Percentiles rank a stretch among this genome's conserved stretches.
phyloP scores from a whole-genome alignment of 768 basidiomycete genomes.

The Lactifluus rugatus region DNA sequence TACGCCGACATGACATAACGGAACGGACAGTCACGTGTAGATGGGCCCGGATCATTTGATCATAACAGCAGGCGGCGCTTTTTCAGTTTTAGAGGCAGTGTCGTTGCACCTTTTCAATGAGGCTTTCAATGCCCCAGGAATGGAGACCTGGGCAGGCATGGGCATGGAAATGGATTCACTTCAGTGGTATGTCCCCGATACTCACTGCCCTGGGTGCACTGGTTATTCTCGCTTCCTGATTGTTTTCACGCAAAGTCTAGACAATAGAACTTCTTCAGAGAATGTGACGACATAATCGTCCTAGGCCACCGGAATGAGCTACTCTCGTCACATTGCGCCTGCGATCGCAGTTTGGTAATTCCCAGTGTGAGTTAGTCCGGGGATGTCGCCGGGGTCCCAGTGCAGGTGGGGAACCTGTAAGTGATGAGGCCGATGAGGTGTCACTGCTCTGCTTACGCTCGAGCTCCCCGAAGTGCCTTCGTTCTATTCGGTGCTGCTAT shows the following conservation, averaged over 20 bases:
- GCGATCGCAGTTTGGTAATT: not conserved
- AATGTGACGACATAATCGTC: not conserved
- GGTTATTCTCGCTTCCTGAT: not conserved
- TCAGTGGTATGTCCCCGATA: not conserved
- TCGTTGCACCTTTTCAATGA: slow-evolving; percentile 17
- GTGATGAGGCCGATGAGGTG: too few species aligned
- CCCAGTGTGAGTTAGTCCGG: not conserved
- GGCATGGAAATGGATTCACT: not conserved
- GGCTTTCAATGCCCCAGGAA: slow-evolving; percentile 1
- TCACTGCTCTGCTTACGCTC: too few species aligned
- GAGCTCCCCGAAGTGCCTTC: too few species aligned
- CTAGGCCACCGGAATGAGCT: not conserved
- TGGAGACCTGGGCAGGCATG: not conserved
- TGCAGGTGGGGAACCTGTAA: too few species aligned
- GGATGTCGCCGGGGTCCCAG: not conserved
- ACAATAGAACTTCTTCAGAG: not conserved
- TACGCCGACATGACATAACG: too few species aligned
- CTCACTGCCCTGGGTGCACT: not conserved
- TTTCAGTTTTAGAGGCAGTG: slow-evolving; percentile 11
- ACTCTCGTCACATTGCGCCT: not conserved
- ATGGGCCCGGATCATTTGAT: not conserved
- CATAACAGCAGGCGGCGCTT: slow-evolving; percentile 1
- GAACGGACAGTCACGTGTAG: slow-evolving; percentile 3
- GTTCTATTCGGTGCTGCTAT: too few species aligned
- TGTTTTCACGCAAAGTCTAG: not conserved